A percentile compares a stretch with the other conserved stretches of the same genome.
Evolutionary conservation across 352 stramenopile genomes (phyloP).

Genomic region (Lagenidium giganteum): DNA sequence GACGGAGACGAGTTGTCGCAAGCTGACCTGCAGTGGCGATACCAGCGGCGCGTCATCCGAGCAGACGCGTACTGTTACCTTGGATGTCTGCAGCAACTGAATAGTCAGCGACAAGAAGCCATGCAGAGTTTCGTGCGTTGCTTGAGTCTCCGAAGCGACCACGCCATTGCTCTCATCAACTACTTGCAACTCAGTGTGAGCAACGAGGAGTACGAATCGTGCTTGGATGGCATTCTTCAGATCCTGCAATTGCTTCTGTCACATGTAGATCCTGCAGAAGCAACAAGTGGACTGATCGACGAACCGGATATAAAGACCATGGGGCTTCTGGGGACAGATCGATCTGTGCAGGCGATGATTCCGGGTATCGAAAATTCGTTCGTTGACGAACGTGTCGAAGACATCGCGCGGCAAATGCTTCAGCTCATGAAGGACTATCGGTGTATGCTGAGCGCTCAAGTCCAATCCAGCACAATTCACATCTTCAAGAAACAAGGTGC

Average conservation of each 20-base stretch:
- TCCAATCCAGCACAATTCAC: conserved; percentile 19
- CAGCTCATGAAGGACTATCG: conserved; percentile 19
- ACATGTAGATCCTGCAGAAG: background rate
- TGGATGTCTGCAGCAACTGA: conserved; percentile 20
- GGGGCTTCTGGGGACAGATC: conserved; percentile 15
- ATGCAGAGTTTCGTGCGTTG: conserved; percentile 11
- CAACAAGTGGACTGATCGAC: background rate
- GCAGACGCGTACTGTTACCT: conserved; percentile 25
- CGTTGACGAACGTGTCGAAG: background rate
- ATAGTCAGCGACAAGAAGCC: conserved; percentile 14
- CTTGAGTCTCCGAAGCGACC: conserved; percentile 18
- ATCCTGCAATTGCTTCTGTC: conserved; percentile 19
- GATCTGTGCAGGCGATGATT: conserved; percentile 12
- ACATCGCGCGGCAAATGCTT: conserved; percentile 9
- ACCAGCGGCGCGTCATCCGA: conserved; percentile 20
- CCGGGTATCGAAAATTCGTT: background rate
- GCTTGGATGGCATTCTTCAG: conserved; percentile 18
- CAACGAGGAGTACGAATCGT: conserved; percentile 16
- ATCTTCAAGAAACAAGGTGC: conserved; percentile 24
- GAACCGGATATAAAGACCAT: background rate
- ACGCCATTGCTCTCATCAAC: conserved; percentile 24
- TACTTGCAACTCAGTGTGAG: conserved; percentile 20
- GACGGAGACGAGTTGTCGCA: conserved; percentile 9
- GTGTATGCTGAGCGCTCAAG: conserved; percentile 16
- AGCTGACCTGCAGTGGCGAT: conserved; percentile 12